Conservation (phyloP, 805 yeast species). For the Saccharomycopsis guyanensis region DNA sequence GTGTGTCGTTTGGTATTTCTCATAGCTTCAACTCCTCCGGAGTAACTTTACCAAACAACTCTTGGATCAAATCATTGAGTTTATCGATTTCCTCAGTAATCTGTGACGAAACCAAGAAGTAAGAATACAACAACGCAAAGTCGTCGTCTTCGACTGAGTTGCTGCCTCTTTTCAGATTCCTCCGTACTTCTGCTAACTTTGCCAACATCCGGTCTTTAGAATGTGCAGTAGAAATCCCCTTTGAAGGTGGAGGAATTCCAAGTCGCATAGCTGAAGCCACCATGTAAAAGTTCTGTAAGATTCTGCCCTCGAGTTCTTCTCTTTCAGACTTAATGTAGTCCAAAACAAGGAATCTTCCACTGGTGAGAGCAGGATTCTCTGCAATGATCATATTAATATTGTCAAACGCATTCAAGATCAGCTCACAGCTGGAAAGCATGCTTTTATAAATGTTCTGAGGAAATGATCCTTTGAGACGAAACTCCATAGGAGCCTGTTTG, state of each 20-base stretch:
- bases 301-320: constrained; percentile 60
- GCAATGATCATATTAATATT: constrained; percentile 63
- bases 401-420: constrained; percentile 67
- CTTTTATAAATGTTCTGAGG: constrained; percentile 45
- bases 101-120: constrained; percentile 61
- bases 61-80: constrained; percentile 46
- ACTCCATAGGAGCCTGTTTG: constrained; percentile 68
- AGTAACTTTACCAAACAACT: constrained; percentile 57
- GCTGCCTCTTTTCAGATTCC: constrained; percentile 28
- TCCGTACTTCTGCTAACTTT: constrained; percentile 54
- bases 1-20: neutral
- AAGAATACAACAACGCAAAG: constrained; percentile 69
- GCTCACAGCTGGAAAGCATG: constrained; percentile 49
- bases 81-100: constrained; percentile 58
- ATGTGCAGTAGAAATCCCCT: constrained; percentile 70
- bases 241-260: constrained; percentile 70
- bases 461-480: constrained; percentile 67
- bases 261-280: constrained; percentile 66
- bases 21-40: constrained; percentile 17
- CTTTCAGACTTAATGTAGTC: constrained; percentile 49
- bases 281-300: constrained; percentile 72
- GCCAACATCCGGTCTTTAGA: constrained; percentile 62
- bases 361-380: constrained; percentile 46
- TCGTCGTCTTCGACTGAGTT: constrained; percentile 50
- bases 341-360: constrained; percentile 38